Percentiles rank a stretch among this genome's conserved stretches.
Conservation (phyloP, 768 basidiomycete genomes). For the Pulveroboletus sp. region DNA sequence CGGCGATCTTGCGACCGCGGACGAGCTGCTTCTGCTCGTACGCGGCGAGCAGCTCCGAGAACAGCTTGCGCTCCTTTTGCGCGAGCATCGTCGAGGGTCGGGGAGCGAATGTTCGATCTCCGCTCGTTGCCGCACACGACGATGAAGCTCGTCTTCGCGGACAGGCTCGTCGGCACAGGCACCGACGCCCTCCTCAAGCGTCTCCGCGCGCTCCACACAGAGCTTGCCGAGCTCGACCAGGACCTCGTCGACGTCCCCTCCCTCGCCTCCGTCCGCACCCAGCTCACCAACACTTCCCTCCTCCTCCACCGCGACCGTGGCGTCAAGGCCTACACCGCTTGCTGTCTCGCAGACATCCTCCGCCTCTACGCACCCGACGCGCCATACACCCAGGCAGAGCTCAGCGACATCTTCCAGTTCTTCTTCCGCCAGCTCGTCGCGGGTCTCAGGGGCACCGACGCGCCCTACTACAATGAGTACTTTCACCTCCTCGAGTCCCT, state of each 20-base stretch:
- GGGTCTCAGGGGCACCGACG: slow-evolving; percentile 71
- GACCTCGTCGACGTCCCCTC: slow-evolving; percentile 76
- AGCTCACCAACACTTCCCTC: slow-evolving; percentile 74
- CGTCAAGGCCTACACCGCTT: slow-evolving; percentile 91
- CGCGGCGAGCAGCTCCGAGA: slow-evolving; percentile 79
- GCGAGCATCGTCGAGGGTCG: slow-evolving; percentile 47
- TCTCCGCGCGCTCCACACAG: slow-evolving; percentile 70
- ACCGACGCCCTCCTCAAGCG: slow-evolving; percentile 85
- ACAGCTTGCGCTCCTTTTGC: slow-evolving; percentile 78
- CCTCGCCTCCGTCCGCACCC: slow-evolving; percentile 64
- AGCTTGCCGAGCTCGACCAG: slow-evolving; percentile 83
- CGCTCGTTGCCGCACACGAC: slow-evolving; percentile 1
- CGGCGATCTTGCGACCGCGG: slow-evolving; percentile 85
- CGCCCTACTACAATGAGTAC: slow-evolving; percentile 88
- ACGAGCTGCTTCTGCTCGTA: slow-evolving; percentile 90
- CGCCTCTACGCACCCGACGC: slow-evolving; percentile 95
- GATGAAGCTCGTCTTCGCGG: slow-evolving; percentile 66
- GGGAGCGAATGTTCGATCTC: no score
- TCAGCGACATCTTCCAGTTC: slow-evolving; percentile 96
- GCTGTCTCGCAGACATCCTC: slow-evolving; percentile 92
- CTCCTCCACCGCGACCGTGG: slow-evolving; percentile 94
- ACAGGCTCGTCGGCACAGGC: slow-evolving; percentile 74
- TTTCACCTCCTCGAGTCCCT: slow-evolving; percentile 92
- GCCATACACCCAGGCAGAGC: slow-evolving; percentile 84
- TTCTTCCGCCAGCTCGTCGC: slow-evolving; percentile 82